Evolutionary conservation across 2,329 filamentous ascomycete genomes (phyloP), one percentile per base, ranked within the genome.

Genomic region (Falciphora oryzae): DNA sequence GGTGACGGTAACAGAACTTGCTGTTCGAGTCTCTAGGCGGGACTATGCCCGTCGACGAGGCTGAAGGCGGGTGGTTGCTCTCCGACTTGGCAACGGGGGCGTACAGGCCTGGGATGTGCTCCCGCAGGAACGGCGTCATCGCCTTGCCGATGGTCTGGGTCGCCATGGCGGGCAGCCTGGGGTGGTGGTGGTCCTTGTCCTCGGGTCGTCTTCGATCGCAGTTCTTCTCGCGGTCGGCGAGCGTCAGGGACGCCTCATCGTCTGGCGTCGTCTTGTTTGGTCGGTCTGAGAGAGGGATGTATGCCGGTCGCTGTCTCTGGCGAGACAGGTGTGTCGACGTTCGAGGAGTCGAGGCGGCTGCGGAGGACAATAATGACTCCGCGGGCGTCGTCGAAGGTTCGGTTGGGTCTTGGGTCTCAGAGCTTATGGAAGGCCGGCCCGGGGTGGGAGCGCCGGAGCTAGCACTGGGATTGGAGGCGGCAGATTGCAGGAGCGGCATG

Each of bases 1-100:
- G 85, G 76, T 99, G 95, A 65, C 95, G 89, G 76, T 99, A 99
- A 79, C 95, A 99, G 79, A 90, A 98, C 75, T 91, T 95, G 70
- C 92, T 96, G 75, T 93, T 96, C 50, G 83, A 84, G 67, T 87
- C 85, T 71, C 76, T 80, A 59, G 80, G 78, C 59, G 73, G 78
- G 61, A 74, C 74, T 29, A 73, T 74, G 70, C 76, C 76, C 67
- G 77, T 73, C 56, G 78, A 74, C 44, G 44, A 53, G 44, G 18
- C 44, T 11, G 18, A n/a, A 7, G 44, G 44, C 22, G 44, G 18
- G 22, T 53, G 8, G 44, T 53, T 53, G 63, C 77, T 76, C 65
- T 81, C 80, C 10, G 79, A 78, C 70, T 86, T 86, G 66, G 90
- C 89, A 65, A 92, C 80, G 22, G 92, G 92, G 44, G 93, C 92